Conservation (phyloP, 1,284 basidiomycete species). For the Rhodotorula sp. region DNA sequence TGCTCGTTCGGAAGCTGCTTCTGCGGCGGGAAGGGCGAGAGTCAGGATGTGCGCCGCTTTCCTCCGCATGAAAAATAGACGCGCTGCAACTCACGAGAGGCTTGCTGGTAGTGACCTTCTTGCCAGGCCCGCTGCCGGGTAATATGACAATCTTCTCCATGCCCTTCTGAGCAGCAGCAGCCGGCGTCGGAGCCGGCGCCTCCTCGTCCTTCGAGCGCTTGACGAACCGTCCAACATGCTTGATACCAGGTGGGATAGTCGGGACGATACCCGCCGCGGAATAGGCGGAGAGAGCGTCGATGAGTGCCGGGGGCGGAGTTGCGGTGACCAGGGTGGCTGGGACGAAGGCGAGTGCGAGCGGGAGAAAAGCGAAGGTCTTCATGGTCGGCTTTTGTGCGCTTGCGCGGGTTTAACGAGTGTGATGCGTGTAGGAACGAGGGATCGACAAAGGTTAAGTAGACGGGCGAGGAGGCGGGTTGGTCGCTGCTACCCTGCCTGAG, state of each 20-base stretch:
- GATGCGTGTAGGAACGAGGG: background rate
- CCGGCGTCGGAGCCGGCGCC: too few relatives aligned
- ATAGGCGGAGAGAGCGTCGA: conserved; percentile 8
- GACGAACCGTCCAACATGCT: too few relatives aligned
- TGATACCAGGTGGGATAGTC: too few relatives aligned
- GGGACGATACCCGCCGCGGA: background rate
- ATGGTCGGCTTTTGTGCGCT: too few relatives aligned
- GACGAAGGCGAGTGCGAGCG: conserved; percentile 3
- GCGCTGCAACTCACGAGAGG: too few relatives aligned
- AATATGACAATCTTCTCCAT: conserved; percentile 3
- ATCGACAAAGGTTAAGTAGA: conserved; percentile 7
- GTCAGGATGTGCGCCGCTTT: background rate
- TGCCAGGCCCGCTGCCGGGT: background rate
- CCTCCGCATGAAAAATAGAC: background rate
- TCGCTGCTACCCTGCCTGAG: background rate
- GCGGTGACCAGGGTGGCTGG: background rate
- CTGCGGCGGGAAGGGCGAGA: background rate
- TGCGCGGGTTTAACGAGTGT: too few relatives aligned
- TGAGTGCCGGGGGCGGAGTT: conserved; percentile 18
- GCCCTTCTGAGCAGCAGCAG: background rate
- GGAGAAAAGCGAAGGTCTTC: too few relatives aligned
- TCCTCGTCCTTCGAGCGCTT: too few relatives aligned
- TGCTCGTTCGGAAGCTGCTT: background rate
- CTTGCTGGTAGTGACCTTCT: background rate
- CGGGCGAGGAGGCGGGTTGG: background rate